phyloP scores from a whole-genome alignment of 192 early-diverging fungal species.

The Globomyces pollinis-pini region DNA sequence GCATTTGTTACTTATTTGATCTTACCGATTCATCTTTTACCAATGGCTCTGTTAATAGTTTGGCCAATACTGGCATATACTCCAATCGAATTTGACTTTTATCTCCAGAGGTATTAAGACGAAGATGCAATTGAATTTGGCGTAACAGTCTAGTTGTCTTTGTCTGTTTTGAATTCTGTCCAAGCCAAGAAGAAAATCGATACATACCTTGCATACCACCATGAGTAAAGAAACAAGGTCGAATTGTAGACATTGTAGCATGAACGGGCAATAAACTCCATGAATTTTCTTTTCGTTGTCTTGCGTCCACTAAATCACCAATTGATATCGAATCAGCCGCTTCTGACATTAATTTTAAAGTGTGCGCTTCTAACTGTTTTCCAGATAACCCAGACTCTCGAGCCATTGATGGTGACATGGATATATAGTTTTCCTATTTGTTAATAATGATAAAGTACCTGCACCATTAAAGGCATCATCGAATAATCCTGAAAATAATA shows the following conservation, averaged over 20 bases:
- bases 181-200: slow-evolving; percentile 58
- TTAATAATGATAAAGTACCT: slow-evolving; percentile 38
- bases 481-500: slow-evolving; percentile 86
- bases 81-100: slow-evolving; percentile 78
- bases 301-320: slow-evolving; percentile 72
- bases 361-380: slow-evolving; percentile 19
- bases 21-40: slow-evolving; percentile 18
- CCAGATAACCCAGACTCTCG: slow-evolving; percentile 15
- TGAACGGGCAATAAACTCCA: slow-evolving; percentile 91
- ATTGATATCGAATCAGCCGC: slow-evolving; percentile 84
- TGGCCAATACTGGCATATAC: slow-evolving; percentile 71
- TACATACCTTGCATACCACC: slow-evolving; percentile 36
- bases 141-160: slow-evolving; percentile 65
- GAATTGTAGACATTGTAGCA: slow-evolving; percentile 72
- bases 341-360: slow-evolving; percentile 58
- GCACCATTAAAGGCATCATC: slow-evolving; percentile 87
- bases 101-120: slow-evolving; percentile 70
- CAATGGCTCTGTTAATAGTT: slow-evolving; percentile 46
- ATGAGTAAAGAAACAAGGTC: slow-evolving; percentile 73
- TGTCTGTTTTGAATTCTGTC: slow-evolving; percentile 73
- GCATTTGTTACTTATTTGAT: slow-evolving; percentile 15
- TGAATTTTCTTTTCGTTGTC: slow-evolving; percentile 38
- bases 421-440: slow-evolving; percentile 78
- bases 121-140: slow-evolving; percentile 85
- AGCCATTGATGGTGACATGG: slow-evolving; percentile 50